phyloP scores from a whole-genome alignment of 768 basidiomycete genomes.

The Pisolithus tinctorius region DNA sequence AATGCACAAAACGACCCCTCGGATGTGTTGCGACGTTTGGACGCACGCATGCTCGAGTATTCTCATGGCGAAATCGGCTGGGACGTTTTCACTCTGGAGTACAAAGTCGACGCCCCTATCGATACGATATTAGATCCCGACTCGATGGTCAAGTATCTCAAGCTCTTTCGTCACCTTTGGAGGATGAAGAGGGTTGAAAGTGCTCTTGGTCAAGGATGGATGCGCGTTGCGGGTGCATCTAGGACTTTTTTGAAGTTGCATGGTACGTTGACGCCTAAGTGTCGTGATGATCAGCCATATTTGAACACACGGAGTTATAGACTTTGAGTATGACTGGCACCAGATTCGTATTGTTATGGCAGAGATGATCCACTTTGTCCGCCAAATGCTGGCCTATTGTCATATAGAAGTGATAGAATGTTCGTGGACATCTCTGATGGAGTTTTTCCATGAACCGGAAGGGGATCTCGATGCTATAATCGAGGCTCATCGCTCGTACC shows the following conservation, averaged over 20 bases:
- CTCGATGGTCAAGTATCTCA: slow-evolving; percentile 84
- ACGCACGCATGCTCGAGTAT: slow-evolving; percentile 94
- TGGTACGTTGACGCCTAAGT: slow-evolving; percentile 38
- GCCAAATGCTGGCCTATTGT: slow-evolving; percentile 90
- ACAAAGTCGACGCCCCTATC: slow-evolving; percentile 94
- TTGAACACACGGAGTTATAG: slow-evolving; percentile 28
- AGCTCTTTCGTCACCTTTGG: slow-evolving; percentile 93
- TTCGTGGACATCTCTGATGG: slow-evolving; percentile 80
- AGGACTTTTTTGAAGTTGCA: slow-evolving; percentile 71
- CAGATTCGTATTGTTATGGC: slow-evolving; percentile 77
- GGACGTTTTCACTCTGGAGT: slow-evolving; percentile 98
- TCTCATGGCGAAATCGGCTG: slow-evolving; percentile 98
- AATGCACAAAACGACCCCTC: slow-evolving; percentile 81
- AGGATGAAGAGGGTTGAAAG: slow-evolving; percentile 87
- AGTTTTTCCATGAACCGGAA: slow-evolving; percentile 82
- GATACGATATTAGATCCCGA: slow-evolving; percentile 90
- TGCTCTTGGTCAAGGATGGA: slow-evolving; percentile 76
- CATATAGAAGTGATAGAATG: slow-evolving; percentile 96
- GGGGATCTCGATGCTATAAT: slow-evolving; percentile 93
- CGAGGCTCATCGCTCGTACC: slow-evolving; percentile 79
- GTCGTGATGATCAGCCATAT: background rate
- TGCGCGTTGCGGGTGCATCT: slow-evolving; percentile 75
- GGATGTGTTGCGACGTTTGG: slow-evolving; percentile 87
- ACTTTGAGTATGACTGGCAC: slow-evolving; percentile 82
- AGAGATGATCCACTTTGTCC: slow-evolving; percentile 97